Conservation (phyloP, 2,329 filamentous ascomycete genomes). For the Ceratocystis variospora region DNA sequence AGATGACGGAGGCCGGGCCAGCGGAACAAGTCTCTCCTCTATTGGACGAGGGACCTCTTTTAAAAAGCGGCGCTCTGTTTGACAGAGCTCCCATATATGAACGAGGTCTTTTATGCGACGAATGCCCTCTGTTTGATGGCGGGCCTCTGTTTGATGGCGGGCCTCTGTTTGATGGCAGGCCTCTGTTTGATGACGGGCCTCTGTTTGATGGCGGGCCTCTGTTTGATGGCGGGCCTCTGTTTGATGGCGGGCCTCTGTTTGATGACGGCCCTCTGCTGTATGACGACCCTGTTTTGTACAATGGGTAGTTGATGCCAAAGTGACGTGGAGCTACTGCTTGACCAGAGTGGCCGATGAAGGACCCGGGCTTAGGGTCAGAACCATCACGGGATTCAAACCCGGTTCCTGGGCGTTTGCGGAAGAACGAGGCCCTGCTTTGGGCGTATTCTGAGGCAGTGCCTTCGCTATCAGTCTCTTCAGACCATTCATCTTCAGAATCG, state of each 20-base stretch:
- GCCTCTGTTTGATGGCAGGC: neutral
- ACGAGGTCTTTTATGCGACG: neutral
- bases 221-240: too few species aligned
- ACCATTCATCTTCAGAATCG: neutral
- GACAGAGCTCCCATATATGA: neutral
- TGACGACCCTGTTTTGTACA: too few species aligned
- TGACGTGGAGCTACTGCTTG: neutral
- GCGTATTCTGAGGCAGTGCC: neutral
- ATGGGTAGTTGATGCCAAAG: neutral
- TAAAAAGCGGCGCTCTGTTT: neutral
- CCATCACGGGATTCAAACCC: neutral
- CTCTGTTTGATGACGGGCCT: neutral
- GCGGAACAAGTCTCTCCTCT: conserved; percentile 1
- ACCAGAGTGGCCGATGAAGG: neutral
- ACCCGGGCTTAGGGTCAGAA: neutral
- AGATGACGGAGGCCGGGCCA: conserved; percentile 4
- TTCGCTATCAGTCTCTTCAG: neutral
- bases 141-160: neutral
- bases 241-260: too few species aligned
- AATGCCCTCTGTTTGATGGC: neutral
- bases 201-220: neutral
- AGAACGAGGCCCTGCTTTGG: neutral
- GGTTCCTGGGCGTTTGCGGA: neutral
- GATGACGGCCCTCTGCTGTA: too few species aligned
- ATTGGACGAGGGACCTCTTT: neutral